A percentile compares a stretch with the other conserved stretches of the same genome.
Conservation (phyloP, 1,139 yeast species). For the Ogataea hybrid region DNA sequence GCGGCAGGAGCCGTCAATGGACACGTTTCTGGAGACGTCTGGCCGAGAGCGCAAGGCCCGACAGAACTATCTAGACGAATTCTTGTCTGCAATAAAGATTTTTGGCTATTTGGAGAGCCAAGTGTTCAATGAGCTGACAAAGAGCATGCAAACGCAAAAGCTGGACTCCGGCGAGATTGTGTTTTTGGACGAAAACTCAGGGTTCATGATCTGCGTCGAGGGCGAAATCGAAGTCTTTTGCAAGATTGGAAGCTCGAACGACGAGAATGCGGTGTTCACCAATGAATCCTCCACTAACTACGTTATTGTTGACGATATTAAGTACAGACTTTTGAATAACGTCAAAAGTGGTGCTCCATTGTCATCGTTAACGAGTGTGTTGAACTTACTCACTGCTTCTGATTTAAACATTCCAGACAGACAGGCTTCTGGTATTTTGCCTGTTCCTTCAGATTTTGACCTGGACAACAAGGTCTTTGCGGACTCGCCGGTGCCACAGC, state of each 20-base stretch:
- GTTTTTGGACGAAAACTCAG: conserved; percentile 61
- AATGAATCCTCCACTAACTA: conserved; percentile 25
- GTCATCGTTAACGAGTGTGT: conserved; percentile 76
- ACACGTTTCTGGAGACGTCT: conserved; percentile 38
- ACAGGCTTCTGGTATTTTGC: conserved; percentile 7
- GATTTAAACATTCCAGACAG: conserved; percentile 2
- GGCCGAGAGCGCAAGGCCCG: conserved; percentile 39
- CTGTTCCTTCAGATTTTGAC: conserved; percentile 18
- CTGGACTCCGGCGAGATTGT: conserved; percentile 74
- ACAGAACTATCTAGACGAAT: conserved; percentile 76
- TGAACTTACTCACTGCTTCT: conserved; percentile 62
- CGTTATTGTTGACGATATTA: conserved; percentile 44
- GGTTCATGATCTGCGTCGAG: conserved; percentile 93
- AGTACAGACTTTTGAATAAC: conserved; percentile 76
- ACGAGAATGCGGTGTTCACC: conserved; percentile 19
- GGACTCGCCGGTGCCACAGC: conserved; percentile 14
- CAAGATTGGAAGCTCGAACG: conserved; percentile 38
- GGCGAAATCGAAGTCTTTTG: conserved; percentile 84
- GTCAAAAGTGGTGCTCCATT: conserved; percentile 85
- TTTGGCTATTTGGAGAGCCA: conserved; percentile 90
- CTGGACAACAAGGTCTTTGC: conserved; percentile 16
- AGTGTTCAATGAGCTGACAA: conserved; percentile 90
- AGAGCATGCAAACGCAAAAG: conserved; percentile 88
- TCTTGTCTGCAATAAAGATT: conserved; percentile 84
- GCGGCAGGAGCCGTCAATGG: conserved; percentile 43